These are phyloP conservation scores for Biscogniauxia sp. DNA, from an alignment of 2,329 filamentous ascomycete species.

Conservation along the genomic window DNA sequence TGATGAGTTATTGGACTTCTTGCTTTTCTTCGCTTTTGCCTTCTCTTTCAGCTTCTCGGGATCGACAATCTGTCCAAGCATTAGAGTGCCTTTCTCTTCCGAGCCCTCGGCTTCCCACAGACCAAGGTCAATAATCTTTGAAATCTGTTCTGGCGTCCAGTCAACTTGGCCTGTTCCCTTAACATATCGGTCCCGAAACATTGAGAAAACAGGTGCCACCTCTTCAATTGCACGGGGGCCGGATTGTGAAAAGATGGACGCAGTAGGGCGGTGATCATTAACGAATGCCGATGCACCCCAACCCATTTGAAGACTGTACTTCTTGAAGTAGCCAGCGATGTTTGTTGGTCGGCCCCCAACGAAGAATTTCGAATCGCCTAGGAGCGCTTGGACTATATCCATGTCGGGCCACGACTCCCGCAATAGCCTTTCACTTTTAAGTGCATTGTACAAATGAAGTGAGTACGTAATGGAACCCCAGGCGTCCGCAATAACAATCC, in stretches of 20 bases:
- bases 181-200: constrained; percentile 37
- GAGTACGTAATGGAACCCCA: constrained; percentile 39
- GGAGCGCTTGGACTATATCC: constrained; percentile 30
- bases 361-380: constrained; percentile 35
- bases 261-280: constrained; percentile 14
- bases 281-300: constrained; percentile 30
- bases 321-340: constrained; percentile 34
- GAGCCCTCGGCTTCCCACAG: constrained; percentile 25
- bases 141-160: constrained; percentile 35
- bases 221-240: constrained; percentile 31
- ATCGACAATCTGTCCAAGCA: constrained; percentile 18
- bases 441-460: constrained; percentile 42
- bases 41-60: constrained; percentile 12
- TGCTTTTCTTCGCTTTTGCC: constrained; percentile 4
- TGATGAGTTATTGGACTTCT: constrained; percentile 7
- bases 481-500: constrained; percentile 34
- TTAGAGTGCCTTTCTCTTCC: constrained; percentile 18
- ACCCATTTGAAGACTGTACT: constrained; percentile 39
- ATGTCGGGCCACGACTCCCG: constrained; percentile 38
- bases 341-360: constrained; percentile 33
- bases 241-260: constrained; percentile 20
- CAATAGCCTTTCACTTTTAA: constrained; percentile 29
- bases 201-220: constrained; percentile 31
- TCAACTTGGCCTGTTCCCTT: constrained; percentile 20
- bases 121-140: constrained; percentile 34